Base-by-base conservation (phyloP, 768 basidiomycete genomes). In the Omphalotus guepiniiformis region DNA sequence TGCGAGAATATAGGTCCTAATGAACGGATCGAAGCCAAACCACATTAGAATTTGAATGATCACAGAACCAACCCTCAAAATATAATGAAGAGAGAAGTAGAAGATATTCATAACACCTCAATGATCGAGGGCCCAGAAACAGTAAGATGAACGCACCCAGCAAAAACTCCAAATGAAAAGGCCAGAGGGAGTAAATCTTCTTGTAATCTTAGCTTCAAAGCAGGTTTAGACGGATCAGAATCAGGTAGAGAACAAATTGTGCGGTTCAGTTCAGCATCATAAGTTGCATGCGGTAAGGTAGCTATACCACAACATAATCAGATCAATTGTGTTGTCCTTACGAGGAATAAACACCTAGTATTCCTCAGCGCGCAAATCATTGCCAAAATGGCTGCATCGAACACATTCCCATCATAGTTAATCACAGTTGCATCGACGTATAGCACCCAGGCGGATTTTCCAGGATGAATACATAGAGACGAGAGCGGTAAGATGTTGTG, bases 381-480 rank as follows among this genome's bases (percentile, higher is more conserved):
- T 0, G 92, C 91, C 18, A 97, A 62, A 8, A 97, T 72, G 0
- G 90, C 77, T 1, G 96, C 92, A 54, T 99, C 96, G 50, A 94
- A 92, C 1, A 77, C 87, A 59, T 97, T 98, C 4, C 96, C 96
- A 62, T 98, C 94, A 60, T 95, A 96, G 67, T 96, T 98, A 54
- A 99, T 90, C 61, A 95, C 97, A 1, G 86, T 89, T 23, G 89
- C 82, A 55, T 99, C 96, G 55, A 97, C 76, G 59, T 97, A 98
- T n/a, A 98, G 74, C 23, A 87, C 86, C 93, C 93, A 99, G 0
- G 73, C 93, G 0, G 91, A 77, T 60, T 86, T 89, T 3, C 82
- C 83, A 0, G 80, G 77, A 13, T 87, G 75, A 48, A 99, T 96
- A 61, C 85, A 85, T 3, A 98, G 78, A 3, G 82, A 79, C 2